Evolutionary conservation across 2,329 filamentous ascomycete species (phyloP), one percentile per base, ranked within the genome.

Genomic region (Verticillium dahliae): DNA sequence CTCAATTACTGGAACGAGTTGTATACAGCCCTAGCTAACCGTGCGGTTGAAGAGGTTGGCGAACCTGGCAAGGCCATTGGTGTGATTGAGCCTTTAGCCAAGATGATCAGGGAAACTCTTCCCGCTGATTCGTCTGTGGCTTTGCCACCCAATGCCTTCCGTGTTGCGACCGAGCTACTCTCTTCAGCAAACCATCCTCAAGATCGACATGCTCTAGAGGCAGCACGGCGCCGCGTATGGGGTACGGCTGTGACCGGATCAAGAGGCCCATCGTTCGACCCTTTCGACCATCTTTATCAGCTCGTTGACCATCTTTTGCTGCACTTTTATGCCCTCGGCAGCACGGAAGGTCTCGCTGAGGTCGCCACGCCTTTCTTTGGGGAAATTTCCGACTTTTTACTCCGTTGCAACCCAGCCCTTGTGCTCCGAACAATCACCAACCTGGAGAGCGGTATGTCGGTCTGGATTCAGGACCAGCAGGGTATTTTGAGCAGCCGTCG

Each of bases 61-160:
- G 86, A 91, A 64, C 83, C 84, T 15, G 88, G 86, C 6, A 81
- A 88, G 50, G 84, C 87, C 5, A 78, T 90, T 58, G 82, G 84
- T 31, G 80, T 92, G 1, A 78, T 93, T 45, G 91, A 96, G 63
- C 89, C 89, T 1, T 69, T 95, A 3, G 85, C 90, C 0, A 87
- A 84, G 66, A 69, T 73, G 1, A 66, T 89, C 4, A 67, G 78
- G 41, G 78, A 80, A 60, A 74, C 66, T 64, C 66, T 71, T 1
- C 58, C 69, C 33, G 62, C 65, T 27, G 63, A 70, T 37, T 59
- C 65, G 18, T 18, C 62, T 3, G 62, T 67, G 4, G 56, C 62
- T 2, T 50, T 70, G 7, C 60, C 68, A 2, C 34, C 69, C 4
- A 76, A 70, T 22, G 66, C 70, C 0, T 64, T 80, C 13, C 70